A percentile compares a stretch with the other conserved stretches of the same genome.
phyloP scores from a whole-genome alignment of 2,329 filamentous ascomycete genomes.

The Fusarium siculi region DNA sequence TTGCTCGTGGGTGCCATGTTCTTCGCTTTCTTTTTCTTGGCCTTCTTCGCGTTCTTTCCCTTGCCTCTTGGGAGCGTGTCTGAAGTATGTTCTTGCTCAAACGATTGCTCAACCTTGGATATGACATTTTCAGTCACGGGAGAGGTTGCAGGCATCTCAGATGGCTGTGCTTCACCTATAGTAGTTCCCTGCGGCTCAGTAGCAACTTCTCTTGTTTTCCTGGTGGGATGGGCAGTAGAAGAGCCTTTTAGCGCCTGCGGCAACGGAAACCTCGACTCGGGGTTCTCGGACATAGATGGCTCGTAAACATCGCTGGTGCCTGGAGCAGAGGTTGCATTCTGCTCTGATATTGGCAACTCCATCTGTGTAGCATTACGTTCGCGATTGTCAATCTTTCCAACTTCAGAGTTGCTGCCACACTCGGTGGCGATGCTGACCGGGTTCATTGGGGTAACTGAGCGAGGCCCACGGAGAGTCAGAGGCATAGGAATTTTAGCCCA shows the following conservation, averaged over 20 bases:
- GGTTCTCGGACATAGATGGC: neutral
- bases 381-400: neutral
- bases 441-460: constrained; percentile 10
- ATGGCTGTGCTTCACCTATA: neutral
- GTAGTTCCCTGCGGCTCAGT: neutral
- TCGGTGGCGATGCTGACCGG: neutral
- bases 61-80: constrained; percentile 11
- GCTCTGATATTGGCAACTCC: constrained; percentile 21
- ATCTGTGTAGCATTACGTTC: constrained; percentile 8
- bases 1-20: neutral
- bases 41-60: constrained; percentile 39
- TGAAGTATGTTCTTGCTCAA: neutral
- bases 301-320: constrained; percentile 20
- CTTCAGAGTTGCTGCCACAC: neutral
- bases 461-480: constrained; percentile 39
- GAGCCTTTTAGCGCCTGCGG: neutral
- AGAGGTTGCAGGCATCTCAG: neutral
- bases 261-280: neutral
- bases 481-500: constrained; percentile 52
- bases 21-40: constrained; percentile 42
- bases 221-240: neutral
- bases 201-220: neutral
- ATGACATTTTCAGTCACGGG: neutral
- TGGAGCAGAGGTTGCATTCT: constrained; percentile 15
- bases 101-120: neutral